These are phyloP conservation scores for Monilinia fructicola DNA, from an alignment of 2,329 filamentous ascomycete genomes.

Conservation along the genomic window DNA sequence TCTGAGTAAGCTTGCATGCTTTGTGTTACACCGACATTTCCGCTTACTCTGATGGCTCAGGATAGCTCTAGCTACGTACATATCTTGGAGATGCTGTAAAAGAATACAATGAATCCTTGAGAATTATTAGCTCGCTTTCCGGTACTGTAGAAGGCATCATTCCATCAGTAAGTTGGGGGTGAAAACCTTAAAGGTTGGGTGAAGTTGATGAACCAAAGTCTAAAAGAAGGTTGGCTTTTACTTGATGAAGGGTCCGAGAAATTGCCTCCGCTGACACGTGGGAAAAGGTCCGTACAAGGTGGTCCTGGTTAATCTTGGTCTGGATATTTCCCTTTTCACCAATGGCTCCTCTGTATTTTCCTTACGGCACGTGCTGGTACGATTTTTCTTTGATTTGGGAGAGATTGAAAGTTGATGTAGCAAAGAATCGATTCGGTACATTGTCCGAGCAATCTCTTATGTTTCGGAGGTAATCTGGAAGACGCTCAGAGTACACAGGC, in stretches of 20 bases:
- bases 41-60: slow-evolving; percentile 13
- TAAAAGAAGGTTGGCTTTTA: background rate
- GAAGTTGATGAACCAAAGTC: background rate
- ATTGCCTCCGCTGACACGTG: slow-evolving; percentile 14
- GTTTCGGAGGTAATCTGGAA: background rate
- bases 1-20: slow-evolving; percentile 19
- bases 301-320: background rate
- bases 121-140: slow-evolving; percentile 1
- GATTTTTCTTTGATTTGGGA: background rate
- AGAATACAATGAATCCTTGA: background rate
- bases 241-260: slow-evolving; percentile 3
- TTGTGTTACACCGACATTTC: slow-evolving; percentile 25
- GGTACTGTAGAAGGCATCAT: background rate
- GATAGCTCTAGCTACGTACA: background rate
- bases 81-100: background rate
- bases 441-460: slow-evolving; percentile 8
- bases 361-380: background rate
- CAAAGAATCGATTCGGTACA: background rate
- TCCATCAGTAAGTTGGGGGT: background rate
- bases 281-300: slow-evolving; percentile 18
- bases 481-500: too few relatives aligned
- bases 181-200: background rate
- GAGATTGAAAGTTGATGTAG: slow-evolving; percentile 12
- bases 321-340: background rate
- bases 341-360: background rate